These are phyloP conservation scores for Xylaria digitata DNA, from an alignment of 2,329 filamentous ascomycete genomes.

Conservation along the genomic window DNA sequence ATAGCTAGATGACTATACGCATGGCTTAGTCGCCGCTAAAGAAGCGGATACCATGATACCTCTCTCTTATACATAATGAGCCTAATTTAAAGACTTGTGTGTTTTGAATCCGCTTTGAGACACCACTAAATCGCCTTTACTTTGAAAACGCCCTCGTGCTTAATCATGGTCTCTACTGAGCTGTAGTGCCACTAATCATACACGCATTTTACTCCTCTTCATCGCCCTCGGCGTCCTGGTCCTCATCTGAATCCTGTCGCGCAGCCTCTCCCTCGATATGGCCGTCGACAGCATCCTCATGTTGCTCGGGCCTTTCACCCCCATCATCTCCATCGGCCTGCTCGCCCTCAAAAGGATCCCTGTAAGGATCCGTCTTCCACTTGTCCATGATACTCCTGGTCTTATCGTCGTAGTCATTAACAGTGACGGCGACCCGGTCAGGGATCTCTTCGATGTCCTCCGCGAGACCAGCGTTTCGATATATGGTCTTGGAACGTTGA, in stretches of 20 bases:
- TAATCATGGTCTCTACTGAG: not conserved
- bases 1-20: not conserved
- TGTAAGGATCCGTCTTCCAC: constrained; percentile 64
- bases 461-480: constrained; percentile 60
- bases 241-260: constrained; percentile 41
- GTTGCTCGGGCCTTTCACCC: constrained; percentile 40
- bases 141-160: not conserved
- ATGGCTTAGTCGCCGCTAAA: not conserved
- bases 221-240: constrained; percentile 60
- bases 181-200: not conserved
- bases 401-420: constrained; percentile 67
- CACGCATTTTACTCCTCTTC: constrained; percentile 53
- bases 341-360: constrained; percentile 47
- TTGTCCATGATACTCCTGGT: constrained; percentile 63
- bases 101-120: not conserved
- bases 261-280: constrained; percentile 36
- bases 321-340: constrained; percentile 47
- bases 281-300: constrained; percentile 33
- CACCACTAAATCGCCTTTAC: not conserved
- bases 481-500: constrained; percentile 72
- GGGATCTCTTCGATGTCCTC: constrained; percentile 64
- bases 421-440: constrained; percentile 66
- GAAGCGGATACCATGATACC: not conserved
- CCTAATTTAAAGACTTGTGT: not conserved
- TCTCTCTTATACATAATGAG: not conserved